These are phyloP conservation scores for Verticillium tricorpus DNA, from an alignment of 2,329 filamentous ascomycete genomes.

Conservation along the genomic window DNA sequence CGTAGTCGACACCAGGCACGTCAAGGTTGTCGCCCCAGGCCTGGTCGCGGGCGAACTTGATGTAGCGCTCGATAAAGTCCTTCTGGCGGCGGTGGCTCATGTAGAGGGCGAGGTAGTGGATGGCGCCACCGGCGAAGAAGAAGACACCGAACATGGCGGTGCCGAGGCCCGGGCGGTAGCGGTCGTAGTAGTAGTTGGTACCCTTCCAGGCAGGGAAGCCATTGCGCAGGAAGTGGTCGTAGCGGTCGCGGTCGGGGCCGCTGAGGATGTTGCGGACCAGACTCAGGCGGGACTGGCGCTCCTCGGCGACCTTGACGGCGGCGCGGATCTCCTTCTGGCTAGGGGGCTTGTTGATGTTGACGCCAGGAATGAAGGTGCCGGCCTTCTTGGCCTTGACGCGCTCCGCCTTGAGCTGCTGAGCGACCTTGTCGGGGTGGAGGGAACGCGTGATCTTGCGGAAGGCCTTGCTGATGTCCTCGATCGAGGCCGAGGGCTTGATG, in stretches of 20 bases:
- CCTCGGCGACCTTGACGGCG: slow-evolving; percentile 74
- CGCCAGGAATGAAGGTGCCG: slow-evolving; percentile 49
- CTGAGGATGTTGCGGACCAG: slow-evolving; percentile 83
- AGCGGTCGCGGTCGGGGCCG: slow-evolving; percentile 75
- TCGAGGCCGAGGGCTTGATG: slow-evolving; percentile 65
- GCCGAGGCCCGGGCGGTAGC: slow-evolving; percentile 86
- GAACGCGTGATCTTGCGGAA: slow-evolving; percentile 82
- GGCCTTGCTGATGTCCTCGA: slow-evolving; percentile 88
- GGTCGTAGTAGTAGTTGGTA: slow-evolving; percentile 95
- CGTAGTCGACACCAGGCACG: slow-evolving; percentile 61
- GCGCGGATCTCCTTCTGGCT: slow-evolving; percentile 70
- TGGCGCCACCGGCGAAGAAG: slow-evolving; percentile 73
- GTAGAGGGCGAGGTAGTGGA: slow-evolving; percentile 82
- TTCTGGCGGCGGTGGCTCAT: slow-evolving; percentile 85
- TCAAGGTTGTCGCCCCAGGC: slow-evolving; percentile 84
- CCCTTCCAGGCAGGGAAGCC: slow-evolving; percentile 97
- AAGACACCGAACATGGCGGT: slow-evolving; percentile 80
- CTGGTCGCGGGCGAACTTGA: slow-evolving; percentile 79
- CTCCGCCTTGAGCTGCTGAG: slow-evolving; percentile 72
- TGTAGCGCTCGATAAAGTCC: slow-evolving; percentile 88
- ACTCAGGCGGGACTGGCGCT: slow-evolving; percentile 78
- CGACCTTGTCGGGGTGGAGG: slow-evolving; percentile 94
- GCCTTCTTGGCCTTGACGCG: slow-evolving; percentile 52
- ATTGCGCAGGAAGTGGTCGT: slow-evolving; percentile 89
- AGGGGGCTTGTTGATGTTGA: slow-evolving; percentile 66